Evolutionary conservation across 2,329 filamentous ascomycete species (phyloP).

Genomic region (Gyromitra esculenta): DNA sequence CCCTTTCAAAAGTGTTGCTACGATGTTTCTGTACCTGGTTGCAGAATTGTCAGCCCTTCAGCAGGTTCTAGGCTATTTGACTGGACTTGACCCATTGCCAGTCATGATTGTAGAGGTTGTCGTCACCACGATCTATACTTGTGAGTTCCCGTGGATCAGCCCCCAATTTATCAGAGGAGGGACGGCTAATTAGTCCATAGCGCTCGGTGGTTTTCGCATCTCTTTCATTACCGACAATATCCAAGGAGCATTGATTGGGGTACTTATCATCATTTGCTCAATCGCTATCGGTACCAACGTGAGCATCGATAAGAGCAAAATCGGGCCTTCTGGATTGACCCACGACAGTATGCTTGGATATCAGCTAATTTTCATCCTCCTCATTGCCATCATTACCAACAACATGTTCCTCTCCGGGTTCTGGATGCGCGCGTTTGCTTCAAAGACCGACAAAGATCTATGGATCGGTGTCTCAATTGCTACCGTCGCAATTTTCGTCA

Average conservation of each 20-base stretch:
- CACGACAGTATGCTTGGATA: constrained; percentile 77
- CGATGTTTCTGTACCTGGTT: constrained; percentile 87
- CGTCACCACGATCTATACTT: constrained; percentile 84
- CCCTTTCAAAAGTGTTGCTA: constrained; percentile 67
- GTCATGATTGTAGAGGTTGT: constrained; percentile 80
- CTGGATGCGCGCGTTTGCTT: constrained; percentile 85
- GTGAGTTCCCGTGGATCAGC: constrained; percentile 63
- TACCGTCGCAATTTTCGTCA: constrained; percentile 71
- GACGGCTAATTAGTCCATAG: constrained; percentile 61
- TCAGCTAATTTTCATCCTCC: constrained; percentile 86
- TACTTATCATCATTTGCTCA: constrained; percentile 77
- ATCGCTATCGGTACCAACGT: constrained; percentile 81
- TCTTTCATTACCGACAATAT: constrained; percentile 86
- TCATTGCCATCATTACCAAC: constrained; percentile 82
- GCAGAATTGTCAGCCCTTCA: constrained; percentile 82
- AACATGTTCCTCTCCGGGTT: constrained; percentile 85
- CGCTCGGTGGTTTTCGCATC: constrained; percentile 81
- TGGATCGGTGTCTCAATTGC: constrained; percentile 78
- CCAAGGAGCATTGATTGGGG: constrained; percentile 80
- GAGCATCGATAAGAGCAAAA: constrained; percentile 74
- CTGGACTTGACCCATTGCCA: constrained; percentile 77
- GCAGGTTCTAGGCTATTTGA: constrained; percentile 78
- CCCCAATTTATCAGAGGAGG: not conserved
- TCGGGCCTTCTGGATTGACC: constrained; percentile 75
- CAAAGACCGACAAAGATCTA: constrained; percentile 79